These are phyloP conservation scores for Elsinoe arachidis DNA, from an alignment of 2,329 filamentous ascomycete species.

Conservation along the genomic window DNA sequence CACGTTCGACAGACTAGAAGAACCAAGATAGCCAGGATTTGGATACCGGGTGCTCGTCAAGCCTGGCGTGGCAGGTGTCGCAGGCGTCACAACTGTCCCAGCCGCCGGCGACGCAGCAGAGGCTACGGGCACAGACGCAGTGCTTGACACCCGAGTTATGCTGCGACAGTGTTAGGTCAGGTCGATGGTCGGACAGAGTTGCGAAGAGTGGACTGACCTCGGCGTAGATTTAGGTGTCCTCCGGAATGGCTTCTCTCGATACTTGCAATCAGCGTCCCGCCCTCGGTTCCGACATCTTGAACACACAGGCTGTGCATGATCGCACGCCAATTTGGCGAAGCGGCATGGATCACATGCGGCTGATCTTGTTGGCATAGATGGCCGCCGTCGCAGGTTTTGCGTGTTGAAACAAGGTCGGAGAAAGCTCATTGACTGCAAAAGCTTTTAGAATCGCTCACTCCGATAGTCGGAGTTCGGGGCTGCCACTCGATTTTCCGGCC, in stretches of 20 bases:
- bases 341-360: slow-evolving; percentile 26
- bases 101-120: background rate
- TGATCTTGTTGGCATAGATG: slow-evolving; percentile 10
- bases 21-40: slow-evolving; percentile 28
- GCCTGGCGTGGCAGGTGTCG: slow-evolving; percentile 13
- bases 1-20: slow-evolving; percentile 26
- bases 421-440: background rate
- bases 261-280: slow-evolving; percentile 20
- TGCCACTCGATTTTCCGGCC: no score
- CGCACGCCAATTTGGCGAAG: slow-evolving; percentile 24
- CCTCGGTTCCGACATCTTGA: slow-evolving; percentile 21
- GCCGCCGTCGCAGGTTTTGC: background rate
- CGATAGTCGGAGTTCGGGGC: background rate
- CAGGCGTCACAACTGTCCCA: slow-evolving; percentile 7
- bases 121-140: slow-evolving; percentile 8
- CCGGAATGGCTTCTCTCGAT: slow-evolving; percentile 25
- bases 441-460: background rate
- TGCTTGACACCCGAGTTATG: slow-evolving; percentile 10
- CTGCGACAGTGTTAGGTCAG: background rate
- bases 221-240: slow-evolving; percentile 14
- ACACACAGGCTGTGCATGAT: slow-evolving; percentile 23
- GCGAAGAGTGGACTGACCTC: slow-evolving; percentile 1
- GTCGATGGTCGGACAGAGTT: background rate
- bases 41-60: slow-evolving; percentile 22
- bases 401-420: background rate